Evolutionary conservation across 2,329 filamentous ascomycete genomes (phyloP).

Genomic region (Daldinia sp.): DNA sequence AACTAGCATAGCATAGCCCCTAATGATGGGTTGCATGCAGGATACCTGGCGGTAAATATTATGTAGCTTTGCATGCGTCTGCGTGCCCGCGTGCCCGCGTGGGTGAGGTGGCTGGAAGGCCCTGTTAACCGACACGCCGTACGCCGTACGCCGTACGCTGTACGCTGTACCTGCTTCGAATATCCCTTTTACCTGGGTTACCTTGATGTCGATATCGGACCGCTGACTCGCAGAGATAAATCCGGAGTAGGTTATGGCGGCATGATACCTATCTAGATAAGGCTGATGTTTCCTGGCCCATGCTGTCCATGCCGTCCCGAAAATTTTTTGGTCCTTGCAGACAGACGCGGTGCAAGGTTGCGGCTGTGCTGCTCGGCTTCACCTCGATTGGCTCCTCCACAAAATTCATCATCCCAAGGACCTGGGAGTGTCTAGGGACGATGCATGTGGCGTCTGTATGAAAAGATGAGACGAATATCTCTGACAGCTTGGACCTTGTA

Average conservation of each 20-base stretch:
- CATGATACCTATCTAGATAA: slow-evolving; percentile 29
- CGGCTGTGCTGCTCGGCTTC: slow-evolving; percentile 35
- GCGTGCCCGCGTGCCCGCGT: slow-evolving; percentile 2
- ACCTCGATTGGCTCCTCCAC: slow-evolving; percentile 38
- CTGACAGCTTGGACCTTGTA: slow-evolving; percentile 16
- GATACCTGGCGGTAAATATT: slow-evolving; percentile 17
- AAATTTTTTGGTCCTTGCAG: slow-evolving; percentile 27
- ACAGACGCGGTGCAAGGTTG: slow-evolving; percentile 19
- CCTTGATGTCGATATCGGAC: slow-evolving; percentile 31
- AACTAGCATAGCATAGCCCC: slow-evolving; percentile 25
- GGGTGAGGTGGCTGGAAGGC: slow-evolving; percentile 17
- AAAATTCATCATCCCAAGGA: slow-evolving; percentile 28
- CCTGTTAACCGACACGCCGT: slow-evolving; percentile 1
- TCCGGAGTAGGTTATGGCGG: slow-evolving; percentile 27
- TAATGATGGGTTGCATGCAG: slow-evolving; percentile 25
- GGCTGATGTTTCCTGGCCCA: slow-evolving; percentile 28
- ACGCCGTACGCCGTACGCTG: background rate
- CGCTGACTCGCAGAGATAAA: slow-evolving; percentile 31
- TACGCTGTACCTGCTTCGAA: slow-evolving; percentile 15
- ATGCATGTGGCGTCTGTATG: slow-evolving; percentile 39
- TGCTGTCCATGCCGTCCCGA: slow-evolving; percentile 27
- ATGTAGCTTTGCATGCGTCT: slow-evolving; percentile 3
- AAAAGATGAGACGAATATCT: slow-evolving; percentile 26
- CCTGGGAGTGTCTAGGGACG: slow-evolving; percentile 34
- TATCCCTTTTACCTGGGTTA: no score